Evolutionary conservation across 2,329 filamentous ascomycete species (phyloP), one percentile per base, ranked within the genome.

Genomic region (Fusarium pseudoanthophilum): DNA sequence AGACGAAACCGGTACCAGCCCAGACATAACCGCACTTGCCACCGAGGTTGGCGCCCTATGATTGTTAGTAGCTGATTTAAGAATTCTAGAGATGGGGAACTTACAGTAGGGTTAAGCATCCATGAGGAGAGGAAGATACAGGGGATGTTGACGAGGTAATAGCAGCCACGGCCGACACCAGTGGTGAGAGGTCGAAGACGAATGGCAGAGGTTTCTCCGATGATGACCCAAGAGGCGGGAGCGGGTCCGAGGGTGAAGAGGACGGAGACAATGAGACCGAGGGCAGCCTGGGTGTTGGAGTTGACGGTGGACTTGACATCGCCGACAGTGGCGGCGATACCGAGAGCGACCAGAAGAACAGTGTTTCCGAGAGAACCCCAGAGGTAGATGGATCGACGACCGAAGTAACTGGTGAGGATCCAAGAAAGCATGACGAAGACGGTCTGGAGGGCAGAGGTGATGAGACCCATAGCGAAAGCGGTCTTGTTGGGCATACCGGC

Each of bases 341-440:
- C 90, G 32, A 92, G 88, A 10, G 83, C 82, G 68, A 92, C 60
- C 18, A 92, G 83, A 73, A 92, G 84, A 42, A 78, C 74, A 59
- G 83, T 82, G 81, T 90, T 91, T 81, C 87, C 84, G 40, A 82
- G 78, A 34, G 87, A 86, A 69, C 90, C 90, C 82, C 86, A 91
- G 62, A 92, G 83, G 80, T 92, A 92, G 80, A 92, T 91, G 40
- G 87, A 86, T 60, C 90, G 89, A 66, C 90, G 87, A 78, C 90
- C 89, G 60, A 90, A 84, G 80, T 90, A 92, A 2, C 87, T 86
- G 20, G 89, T 92, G 56, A 92, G 86, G 63, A 92, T 81, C 91
- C 91, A 92, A 65, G 90, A 92, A 46, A 90, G 83, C 86, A 91
- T 91, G 79, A 91, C 89, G 68, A 90, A 85, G 78, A 92, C 80